Percentiles rank a stretch among this genome's conserved stretches.
These are phyloP conservation scores for Calcarisporium arbuscula DNA, from an alignment of 2,329 filamentous ascomycete genomes.

Conservation along the genomic window DNA sequence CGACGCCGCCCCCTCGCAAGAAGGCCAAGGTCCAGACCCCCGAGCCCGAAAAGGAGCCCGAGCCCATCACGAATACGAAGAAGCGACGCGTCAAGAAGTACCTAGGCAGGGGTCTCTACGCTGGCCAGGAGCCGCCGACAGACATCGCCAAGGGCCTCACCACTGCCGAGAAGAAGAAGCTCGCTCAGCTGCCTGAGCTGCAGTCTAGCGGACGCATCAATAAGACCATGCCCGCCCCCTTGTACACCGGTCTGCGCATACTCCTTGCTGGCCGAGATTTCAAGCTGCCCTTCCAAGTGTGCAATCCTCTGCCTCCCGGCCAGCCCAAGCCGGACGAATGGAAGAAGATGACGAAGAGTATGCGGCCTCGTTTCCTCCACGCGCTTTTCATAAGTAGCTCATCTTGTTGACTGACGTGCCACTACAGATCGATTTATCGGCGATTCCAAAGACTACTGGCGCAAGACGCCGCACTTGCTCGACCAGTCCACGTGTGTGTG, in stretches of 20 bases:
- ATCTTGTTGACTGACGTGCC: conserved; percentile 21
- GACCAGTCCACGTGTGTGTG: conserved; percentile 75
- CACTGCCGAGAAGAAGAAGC: conserved; percentile 43
- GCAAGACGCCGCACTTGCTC: conserved; percentile 67
- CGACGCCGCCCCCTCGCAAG: conserved; percentile 31
- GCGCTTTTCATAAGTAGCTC: neutral
- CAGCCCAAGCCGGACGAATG: conserved; percentile 92
- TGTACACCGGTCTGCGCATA: conserved; percentile 68
- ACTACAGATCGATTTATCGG: conserved; percentile 78
- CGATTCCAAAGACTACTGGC: conserved; percentile 74
- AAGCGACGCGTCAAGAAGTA: conserved; percentile 63
- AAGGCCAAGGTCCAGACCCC: conserved; percentile 21
- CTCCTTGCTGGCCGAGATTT: conserved; percentile 73
- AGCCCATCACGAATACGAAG: conserved; percentile 30
- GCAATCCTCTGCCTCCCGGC: conserved; percentile 75
- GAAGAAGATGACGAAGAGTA: conserved; percentile 87
- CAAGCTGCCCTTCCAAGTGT: conserved; percentile 83
- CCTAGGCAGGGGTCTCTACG: conserved; percentile 76
- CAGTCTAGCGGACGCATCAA: conserved; percentile 42
- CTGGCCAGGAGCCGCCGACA: conserved; percentile 61
- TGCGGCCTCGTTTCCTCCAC: conserved; percentile 25
- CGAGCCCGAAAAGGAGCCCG: conserved; percentile 25
- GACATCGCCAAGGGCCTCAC: conserved; percentile 45
- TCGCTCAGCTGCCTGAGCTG: conserved; percentile 42
- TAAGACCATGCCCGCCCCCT: conserved; percentile 63